phyloP scores from a whole-genome alignment of 768 basidiomycete genomes.

The Trametes sanguinea region DNA sequence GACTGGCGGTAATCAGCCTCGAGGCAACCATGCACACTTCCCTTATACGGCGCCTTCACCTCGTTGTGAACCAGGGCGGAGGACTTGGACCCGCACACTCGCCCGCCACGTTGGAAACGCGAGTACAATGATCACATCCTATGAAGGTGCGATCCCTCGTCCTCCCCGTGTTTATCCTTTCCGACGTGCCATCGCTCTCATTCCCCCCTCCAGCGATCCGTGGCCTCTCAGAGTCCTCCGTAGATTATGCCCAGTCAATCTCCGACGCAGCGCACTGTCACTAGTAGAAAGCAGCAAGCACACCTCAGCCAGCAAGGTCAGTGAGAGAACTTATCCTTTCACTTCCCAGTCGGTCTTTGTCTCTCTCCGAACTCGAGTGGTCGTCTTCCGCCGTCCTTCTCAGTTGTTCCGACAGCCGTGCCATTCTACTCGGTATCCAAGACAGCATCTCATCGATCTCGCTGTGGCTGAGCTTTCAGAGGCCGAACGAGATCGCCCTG shows the following conservation, averaged over 20 bases:
- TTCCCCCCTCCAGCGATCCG: slow-evolving; percentile 28
- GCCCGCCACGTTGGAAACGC: slow-evolving; percentile 68
- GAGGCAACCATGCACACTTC: slow-evolving; percentile 42
- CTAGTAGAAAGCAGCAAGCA: slow-evolving; percentile 42
- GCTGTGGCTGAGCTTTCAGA: slow-evolving; percentile 5
- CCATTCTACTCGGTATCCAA: slow-evolving; percentile 8
- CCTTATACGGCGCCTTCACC: slow-evolving; percentile 59
- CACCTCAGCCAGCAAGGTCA: slow-evolving; percentile 52
- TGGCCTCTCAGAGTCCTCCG: slow-evolving; percentile 25
- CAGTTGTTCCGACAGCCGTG: slow-evolving; percentile 5
- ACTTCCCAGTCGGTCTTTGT: slow-evolving; percentile 16
- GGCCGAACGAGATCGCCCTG: slow-evolving; percentile 12
- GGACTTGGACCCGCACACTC: slow-evolving; percentile 38
- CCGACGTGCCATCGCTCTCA: slow-evolving; percentile 32
- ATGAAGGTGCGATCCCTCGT: slow-evolving; percentile 34
- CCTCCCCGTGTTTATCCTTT: slow-evolving; percentile 34
- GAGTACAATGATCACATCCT: slow-evolving; percentile 41
- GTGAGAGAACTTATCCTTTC: slow-evolving; percentile 28
- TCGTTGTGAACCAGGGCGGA: slow-evolving; percentile 51
- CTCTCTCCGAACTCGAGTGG: background rate
- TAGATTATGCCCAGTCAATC: slow-evolving; percentile 59
- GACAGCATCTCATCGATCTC: slow-evolving; percentile 15
- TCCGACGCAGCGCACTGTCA: slow-evolving; percentile 55
- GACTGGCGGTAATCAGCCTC: slow-evolving; percentile 38
- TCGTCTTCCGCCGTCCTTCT: background rate